phyloP scores from a whole-genome alignment of 495 filamentous ascomycete species.

The Aspergillus ellipticus region DNA sequence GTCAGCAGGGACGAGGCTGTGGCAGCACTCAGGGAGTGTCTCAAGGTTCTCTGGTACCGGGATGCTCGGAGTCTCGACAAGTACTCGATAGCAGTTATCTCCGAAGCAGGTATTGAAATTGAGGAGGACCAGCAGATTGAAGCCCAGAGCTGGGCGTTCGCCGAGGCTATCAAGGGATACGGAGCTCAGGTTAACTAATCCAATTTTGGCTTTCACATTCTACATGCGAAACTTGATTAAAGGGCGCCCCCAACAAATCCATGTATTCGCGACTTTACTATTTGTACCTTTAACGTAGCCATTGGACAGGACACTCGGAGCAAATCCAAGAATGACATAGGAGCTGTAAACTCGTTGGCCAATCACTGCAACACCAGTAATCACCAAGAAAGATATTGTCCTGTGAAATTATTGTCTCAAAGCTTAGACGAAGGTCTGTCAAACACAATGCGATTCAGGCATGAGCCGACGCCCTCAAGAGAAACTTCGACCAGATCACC shows the following conservation, averaged over 20 bases:
- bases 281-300: background rate
- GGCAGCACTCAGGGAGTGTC: slow-evolving; percentile 76
- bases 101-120: slow-evolving; percentile 74
- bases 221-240: slow-evolving; percentile 4
- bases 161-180: slow-evolving; percentile 77
- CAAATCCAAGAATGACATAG: background rate
- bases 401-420: slow-evolving; percentile 7
- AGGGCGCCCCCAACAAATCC: slow-evolving; percentile 1
- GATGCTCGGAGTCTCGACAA: slow-evolving; percentile 89
- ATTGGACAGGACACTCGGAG: background rate
- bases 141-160: slow-evolving; percentile 95
- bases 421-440: slow-evolving; percentile 54
- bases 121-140: slow-evolving; percentile 73
- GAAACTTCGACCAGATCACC: slow-evolving; percentile 75
- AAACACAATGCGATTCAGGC: slow-evolving; percentile 70
- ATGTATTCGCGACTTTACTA: background rate
- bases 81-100: slow-evolving; percentile 87
- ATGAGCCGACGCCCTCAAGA: slow-evolving; percentile 67
- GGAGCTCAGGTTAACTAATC: slow-evolving; percentile 60
- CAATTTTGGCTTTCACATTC: slow-evolving; percentile 10
- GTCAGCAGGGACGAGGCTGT: slow-evolving; percentile 78
- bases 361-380: background rate
- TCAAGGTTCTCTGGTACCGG: slow-evolving; percentile 98
- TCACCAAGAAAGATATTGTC: background rate
- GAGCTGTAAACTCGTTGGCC: background rate